These are phyloP conservation scores for Asterophora lycoperdoides DNA, from an alignment of 768 basidiomycete species.

Conservation along the genomic window DNA sequence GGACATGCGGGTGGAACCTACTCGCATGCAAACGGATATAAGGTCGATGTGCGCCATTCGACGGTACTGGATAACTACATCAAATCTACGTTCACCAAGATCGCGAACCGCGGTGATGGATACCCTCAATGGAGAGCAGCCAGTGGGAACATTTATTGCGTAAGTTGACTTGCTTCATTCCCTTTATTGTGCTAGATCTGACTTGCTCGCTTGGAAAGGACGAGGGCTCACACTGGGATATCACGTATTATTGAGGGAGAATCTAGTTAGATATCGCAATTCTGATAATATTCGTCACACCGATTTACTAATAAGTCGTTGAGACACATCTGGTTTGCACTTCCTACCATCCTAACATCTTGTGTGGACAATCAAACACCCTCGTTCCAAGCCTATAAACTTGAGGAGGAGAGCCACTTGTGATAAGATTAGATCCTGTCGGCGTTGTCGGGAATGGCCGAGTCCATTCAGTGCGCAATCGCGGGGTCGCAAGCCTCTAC, in stretches of 20 bases:
- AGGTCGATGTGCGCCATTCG: constrained; percentile 24
- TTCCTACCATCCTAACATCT: no score
- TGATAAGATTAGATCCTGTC: no score
- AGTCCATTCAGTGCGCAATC: no score
- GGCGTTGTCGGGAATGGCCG: no score
- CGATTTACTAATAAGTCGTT: no score
- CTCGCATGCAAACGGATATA: constrained; percentile 26
- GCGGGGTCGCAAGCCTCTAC: no score
- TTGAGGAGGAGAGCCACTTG: no score
- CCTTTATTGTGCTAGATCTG: neutral
- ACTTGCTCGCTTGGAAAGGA: constrained; percentile 14
- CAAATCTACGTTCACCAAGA: constrained; percentile 19
- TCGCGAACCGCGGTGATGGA: constrained; percentile 25
- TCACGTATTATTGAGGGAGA: constrained; percentile 16
- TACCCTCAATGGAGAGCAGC: constrained; percentile 25
- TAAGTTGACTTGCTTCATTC: constrained; percentile 13
- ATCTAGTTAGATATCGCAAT: neutral
- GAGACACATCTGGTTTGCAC: no score
- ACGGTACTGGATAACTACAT: constrained; percentile 24
- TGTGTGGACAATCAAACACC: no score
- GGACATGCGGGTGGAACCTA: constrained; percentile 26
- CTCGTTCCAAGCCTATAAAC: no score
- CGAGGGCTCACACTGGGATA: constrained; percentile 27
- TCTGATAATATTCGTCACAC: no score
- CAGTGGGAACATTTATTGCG: constrained; percentile 27